Conservation (phyloP, 768 basidiomycete genomes). For the Boletus subcaerulescens region DNA sequence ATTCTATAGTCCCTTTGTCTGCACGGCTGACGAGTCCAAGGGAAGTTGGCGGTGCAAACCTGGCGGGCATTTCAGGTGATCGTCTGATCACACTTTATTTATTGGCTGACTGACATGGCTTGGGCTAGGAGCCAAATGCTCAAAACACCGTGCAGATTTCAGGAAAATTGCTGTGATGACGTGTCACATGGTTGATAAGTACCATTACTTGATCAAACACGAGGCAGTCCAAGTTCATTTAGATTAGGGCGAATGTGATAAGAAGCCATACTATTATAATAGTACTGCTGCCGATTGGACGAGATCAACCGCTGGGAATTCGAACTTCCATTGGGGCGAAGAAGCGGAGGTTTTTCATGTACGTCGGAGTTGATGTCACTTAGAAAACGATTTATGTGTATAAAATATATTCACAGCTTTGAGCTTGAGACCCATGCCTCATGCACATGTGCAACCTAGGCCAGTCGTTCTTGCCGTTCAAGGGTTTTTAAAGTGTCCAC, state of each 20-base stretch:
- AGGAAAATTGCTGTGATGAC: not conserved
- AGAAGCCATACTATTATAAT: not conserved
- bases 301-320: not conserved
- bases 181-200: not conserved
- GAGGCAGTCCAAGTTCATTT: slow-evolving; percentile 24
- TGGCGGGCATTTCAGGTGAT: not conserved
- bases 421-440: not conserved
- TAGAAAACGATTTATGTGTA: not conserved
- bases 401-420: not conserved
- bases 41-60: not conserved
- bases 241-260: slow-evolving; percentile 3
- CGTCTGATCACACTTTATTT: too few relatives aligned
- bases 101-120: not conserved
- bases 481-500: not conserved
- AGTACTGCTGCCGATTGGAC: slow-evolving; percentile 1
- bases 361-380: not conserved
- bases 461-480: not conserved
- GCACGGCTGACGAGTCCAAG: not conserved
- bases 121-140: too few relatives aligned
- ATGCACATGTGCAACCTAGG: too few relatives aligned
- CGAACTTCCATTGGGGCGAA: not conserved
- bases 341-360: not conserved
- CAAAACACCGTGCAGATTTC: not conserved
- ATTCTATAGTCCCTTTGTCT: slow-evolving; percentile 9
- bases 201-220: slow-evolving; percentile 12